Percentiles rank a stretch among this genome's conserved stretches.
These are phyloP conservation scores for Penicillium expansum DNA, from an alignment of 2,329 filamentous ascomycete species.

Conservation along the genomic window DNA sequence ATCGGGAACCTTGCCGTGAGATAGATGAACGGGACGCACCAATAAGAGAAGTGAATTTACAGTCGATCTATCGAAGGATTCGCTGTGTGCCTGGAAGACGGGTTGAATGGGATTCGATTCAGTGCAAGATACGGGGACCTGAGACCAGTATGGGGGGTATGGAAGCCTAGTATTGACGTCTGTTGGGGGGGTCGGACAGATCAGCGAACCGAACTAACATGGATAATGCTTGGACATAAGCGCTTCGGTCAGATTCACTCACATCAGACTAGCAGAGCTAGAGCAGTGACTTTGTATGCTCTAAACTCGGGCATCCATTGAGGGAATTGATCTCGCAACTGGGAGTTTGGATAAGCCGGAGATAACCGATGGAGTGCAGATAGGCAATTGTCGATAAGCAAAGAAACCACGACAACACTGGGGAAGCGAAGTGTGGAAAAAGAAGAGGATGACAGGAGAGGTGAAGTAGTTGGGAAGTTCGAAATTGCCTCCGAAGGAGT, in stretches of 20 bases:
- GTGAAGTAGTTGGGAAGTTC: conserved; percentile 14
- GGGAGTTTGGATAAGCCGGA: conserved; percentile 30
- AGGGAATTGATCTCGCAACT: conserved; percentile 11
- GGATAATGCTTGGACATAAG: neutral
- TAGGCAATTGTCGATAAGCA: conserved; percentile 17
- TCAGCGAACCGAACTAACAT: conserved; percentile 2
- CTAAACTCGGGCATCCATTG: conserved; percentile 15
- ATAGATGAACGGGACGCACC: conserved; percentile 22
- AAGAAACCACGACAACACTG: conserved; percentile 3
- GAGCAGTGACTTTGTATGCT: conserved; percentile 6
- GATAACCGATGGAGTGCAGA: conserved; percentile 33
- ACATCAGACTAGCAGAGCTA: conserved; percentile 7
- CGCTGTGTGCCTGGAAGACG: neutral
- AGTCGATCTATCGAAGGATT: conserved; percentile 4
- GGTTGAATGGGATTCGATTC: neutral
- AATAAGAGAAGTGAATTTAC: conserved; percentile 12
- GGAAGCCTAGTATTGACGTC: conserved; percentile 13
- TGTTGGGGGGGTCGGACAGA: neutral
- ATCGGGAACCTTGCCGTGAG: conserved; percentile 19
- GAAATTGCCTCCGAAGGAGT: conserved; percentile 21
- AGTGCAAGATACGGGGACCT: conserved; percentile 21
- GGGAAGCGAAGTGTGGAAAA: neutral
- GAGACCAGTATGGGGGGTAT: conserved; percentile 18
- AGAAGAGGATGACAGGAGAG: neutral
- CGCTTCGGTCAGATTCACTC: conserved; percentile 2